Evolutionary conservation across 2,329 filamentous ascomycete species (phyloP), one percentile per base, ranked within the genome.

Genomic region (Beauveria caledonica): DNA sequence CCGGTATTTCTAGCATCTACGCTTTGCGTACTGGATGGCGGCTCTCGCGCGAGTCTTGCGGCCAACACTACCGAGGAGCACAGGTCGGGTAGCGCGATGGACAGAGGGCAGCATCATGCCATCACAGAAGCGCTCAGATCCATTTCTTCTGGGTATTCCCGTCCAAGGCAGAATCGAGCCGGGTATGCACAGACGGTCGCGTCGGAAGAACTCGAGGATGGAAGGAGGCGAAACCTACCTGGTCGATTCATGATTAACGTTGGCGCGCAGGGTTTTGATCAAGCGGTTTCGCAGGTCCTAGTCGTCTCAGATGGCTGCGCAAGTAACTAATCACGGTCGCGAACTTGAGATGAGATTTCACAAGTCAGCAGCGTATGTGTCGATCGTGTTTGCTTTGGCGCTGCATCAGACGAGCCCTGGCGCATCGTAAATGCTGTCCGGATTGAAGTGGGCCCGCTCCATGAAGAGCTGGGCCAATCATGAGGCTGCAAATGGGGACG

Each of bases 241-340:
- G 80, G 78, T 77, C 81, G 78, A 73, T 84, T 84, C 81, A 84
- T 84, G 70, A 33, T 53, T 19, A 29, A 10, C 11, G 42, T 19
- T 25, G 50, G 29, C 42, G 56, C 56, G 49, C 40, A 17, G 42
- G 9, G 15, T 19, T 19, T 36, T 6, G 25, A 42, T 29, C 13
- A 17, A 46, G n/a, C 25, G 5, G 27, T 48, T 9, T 40, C 27
- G 49, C 40, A 23, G 13, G 19, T 27, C 21, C 25, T n/a, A 11
- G n/a, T 27, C 7, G n/a, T 59, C 48, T 25, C 3, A 40, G 7
- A 23, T 13, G 11, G 27, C 21, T 52, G 48, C 56, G 36, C 39
- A n/a, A 19, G 33, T 23, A 13, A 17, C 5, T 39, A 23, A 19
- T 27, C 23, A 23, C 40, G 10, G 19, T 53, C 29, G 44, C 27